A percentile compares a stretch with the other conserved stretches of the same genome.
Evolutionary conservation across 768 basidiomycete species (phyloP).

Genomic region (Russula ochroleuca): DNA sequence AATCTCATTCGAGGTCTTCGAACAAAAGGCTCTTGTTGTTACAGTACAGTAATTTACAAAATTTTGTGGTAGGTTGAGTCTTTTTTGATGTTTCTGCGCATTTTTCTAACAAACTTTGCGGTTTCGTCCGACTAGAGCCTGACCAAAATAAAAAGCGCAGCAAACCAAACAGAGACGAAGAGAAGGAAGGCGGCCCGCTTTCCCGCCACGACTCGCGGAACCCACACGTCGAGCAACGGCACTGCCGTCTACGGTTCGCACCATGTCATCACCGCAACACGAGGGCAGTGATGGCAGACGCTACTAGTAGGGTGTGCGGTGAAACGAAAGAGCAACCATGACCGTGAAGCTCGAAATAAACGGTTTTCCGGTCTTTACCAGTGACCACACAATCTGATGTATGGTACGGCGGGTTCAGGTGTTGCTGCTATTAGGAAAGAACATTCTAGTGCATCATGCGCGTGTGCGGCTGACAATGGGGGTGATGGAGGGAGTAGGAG

Average conservation of each 20-base stretch:
- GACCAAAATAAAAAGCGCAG: neutral
- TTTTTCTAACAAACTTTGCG: too few species aligned
- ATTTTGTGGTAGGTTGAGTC: too few species aligned
- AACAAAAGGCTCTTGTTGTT: too few species aligned
- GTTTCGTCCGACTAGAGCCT: too few species aligned
- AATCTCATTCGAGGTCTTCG: too few species aligned
- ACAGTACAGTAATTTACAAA: too few species aligned
- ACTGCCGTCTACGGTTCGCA: slow-evolving; percentile 10
- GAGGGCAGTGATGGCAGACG: slow-evolving; percentile 13
- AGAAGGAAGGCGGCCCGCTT: slow-evolving; percentile 3
- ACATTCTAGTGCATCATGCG: neutral
- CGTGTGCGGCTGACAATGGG: too few species aligned
- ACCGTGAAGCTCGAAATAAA: neutral
- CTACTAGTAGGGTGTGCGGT: neutral
- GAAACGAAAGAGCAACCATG: slow-evolving; percentile 2
- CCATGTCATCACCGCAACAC: slow-evolving; percentile 22
- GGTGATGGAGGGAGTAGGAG: too few species aligned
- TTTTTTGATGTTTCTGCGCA: too few species aligned
- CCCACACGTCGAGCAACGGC: slow-evolving; percentile 7
- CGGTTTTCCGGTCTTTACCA: too few species aligned
- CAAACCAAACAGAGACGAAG: neutral
- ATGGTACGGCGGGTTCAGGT: neutral
- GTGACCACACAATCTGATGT: neutral
- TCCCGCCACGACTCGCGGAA: slow-evolving; percentile 21
- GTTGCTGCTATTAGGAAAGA: neutral